Base-by-base conservation (phyloP, 1,284 basidiomycete species). In the Lentinula novae-zelandiae region DNA sequence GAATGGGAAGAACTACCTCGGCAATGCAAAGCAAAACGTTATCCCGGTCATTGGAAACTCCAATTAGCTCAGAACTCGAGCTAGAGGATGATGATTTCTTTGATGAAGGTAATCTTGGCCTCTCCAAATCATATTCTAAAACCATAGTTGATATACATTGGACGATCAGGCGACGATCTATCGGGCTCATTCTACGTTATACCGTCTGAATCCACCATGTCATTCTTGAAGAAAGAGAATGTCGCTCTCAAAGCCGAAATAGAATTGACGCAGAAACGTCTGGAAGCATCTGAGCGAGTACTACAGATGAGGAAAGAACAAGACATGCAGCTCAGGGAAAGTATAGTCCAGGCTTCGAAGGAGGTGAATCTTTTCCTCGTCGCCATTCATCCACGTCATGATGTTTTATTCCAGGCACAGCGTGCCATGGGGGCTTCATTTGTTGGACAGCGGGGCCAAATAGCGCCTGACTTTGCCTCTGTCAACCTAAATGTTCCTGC, bases 151-250 rank as follows among this genome's bases (percentile, higher is more conserved):
- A 9, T 34, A 31, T 46, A 13, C 31, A 31, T 72, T 36, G 8
- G n/a, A 15, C 15, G 17, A 53, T 38, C 31, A 80, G 84, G 78
- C 42, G 85, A 87, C 64, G 85, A 90, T 46, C 78, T 90, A 63
- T 86, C 87, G 0, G 90, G 89, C 66, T 91, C 90, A 0, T 92
- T 92, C 69, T 89, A 81, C 65, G 70, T 92, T 39, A 81, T 92
- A 52, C 86, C 90, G 0, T 82, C 83, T 1, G 85, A 86, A 57
- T 69, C 81, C 8, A 75, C 80, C 31, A 70, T 76, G 9, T 71
- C 75, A n/a, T 72, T 72, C 0, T 73, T 91, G 33, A 84, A 82
- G 70, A 82, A 79, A 67, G 90, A 92, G 69, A 92, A 92, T 64
- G 70, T 73, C 0, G 66, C 75, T 2, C 78, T 92, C 9, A 90